Evolutionary conservation across 139 green algal genomes (phyloP), one percentile per base, ranked within the genome.

Genomic region (Chlamydomonas applanata): DNA sequence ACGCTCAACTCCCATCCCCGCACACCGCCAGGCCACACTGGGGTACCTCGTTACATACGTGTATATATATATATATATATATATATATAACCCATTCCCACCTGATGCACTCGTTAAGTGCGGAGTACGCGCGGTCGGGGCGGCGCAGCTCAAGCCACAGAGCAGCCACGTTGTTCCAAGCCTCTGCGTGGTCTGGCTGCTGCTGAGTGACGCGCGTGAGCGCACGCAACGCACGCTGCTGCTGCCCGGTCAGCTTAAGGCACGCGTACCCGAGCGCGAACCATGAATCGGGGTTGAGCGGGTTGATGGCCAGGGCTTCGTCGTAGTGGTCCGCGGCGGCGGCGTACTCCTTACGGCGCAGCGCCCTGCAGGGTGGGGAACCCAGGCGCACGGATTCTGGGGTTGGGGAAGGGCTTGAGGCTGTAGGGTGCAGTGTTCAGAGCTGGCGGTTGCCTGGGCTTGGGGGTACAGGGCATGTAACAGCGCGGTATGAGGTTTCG

Each of bases 151-250:
- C 77, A 83, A 95, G 77, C 79, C 92, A 93, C 44, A 98, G 79
- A 14, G 92, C 93, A 1, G 90, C 94, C 34, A 98, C 71, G 85
- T 98, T 98, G 89, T 96, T 97, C 94, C 94, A 98, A 0, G 93
- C 91, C 72, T 97, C 91, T 1, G 87, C 94, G 70, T 97, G 88
- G 36, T 97, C 91, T 16, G 90, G 87, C 61, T 96, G 88, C 44
- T 94, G 82, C 74, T 97, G 92, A 0, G 90, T 89, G 65, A 85
- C 85, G 32, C 93, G 84, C 0, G 89, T 85, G 67, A 74, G 73
- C n/a, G 77, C 77, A 74, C 76, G 68, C 56, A 86, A 79, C 30
- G 83, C 83, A 54, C 82, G 61, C 11, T 24, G 27, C 29, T 64
- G 59, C 22, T 79, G n/a, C 11, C 34, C 77, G n/a, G n/a, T n/a